Conservation (phyloP, 768 basidiomycete genomes). For the Lentinula lateritia region DNA sequence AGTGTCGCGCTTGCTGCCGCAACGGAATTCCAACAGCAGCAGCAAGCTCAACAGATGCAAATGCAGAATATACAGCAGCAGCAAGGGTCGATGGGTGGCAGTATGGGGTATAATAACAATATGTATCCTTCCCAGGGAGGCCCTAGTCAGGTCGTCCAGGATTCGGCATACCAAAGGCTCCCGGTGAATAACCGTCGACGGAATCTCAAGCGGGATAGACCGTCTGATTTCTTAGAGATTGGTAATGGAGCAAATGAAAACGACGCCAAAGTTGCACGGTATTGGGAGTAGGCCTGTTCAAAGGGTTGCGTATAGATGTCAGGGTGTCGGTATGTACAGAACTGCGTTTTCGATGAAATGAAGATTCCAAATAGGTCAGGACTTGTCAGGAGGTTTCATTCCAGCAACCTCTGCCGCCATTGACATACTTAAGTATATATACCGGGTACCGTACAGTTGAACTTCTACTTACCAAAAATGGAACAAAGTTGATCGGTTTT, state of each 20-base stretch:
- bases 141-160: constrained; percentile 45
- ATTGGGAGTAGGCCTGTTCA: constrained; percentile 58
- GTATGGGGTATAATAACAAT: neutral
- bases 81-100: constrained; percentile 34
- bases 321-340: too few relatives aligned
- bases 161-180: constrained; percentile 83
- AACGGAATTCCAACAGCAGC: constrained; percentile 51
- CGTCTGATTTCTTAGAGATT: constrained; percentile 73
- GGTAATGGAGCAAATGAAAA: constrained; percentile 41
- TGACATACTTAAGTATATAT: too few relatives aligned
- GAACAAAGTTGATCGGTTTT: neutral
- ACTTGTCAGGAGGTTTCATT: too few relatives aligned
- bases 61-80: constrained; percentile 33
- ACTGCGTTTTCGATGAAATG: neutral
- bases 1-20: constrained; percentile 59
- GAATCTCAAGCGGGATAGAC: constrained; percentile 75
- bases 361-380: neutral
- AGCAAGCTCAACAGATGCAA: constrained; percentile 34
- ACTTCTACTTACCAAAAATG: neutral
- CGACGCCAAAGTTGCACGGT: constrained; percentile 63
- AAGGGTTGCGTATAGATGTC: neutral
- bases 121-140: constrained; percentile 18
- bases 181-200: constrained; percentile 78
- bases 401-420: too few relatives aligned
- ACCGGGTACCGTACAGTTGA: too few relatives aligned